Conservation (phyloP, 2,329 filamentous ascomycete species). For the Xylariaceae sp. region DNA sequence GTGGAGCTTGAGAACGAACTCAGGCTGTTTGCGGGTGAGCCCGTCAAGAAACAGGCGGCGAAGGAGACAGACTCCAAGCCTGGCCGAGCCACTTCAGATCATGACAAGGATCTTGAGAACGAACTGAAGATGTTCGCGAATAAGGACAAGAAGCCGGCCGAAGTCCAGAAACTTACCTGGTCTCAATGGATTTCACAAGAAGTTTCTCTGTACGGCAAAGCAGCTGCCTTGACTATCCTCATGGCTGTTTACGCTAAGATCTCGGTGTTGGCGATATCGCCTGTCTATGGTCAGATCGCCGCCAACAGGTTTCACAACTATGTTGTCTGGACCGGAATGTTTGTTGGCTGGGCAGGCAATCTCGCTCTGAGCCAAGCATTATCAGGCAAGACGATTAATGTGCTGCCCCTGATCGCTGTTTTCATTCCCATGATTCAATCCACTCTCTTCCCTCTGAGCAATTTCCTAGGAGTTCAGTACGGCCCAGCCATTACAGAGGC, state of each 20-base stretch:
- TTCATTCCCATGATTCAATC: slow-evolving; percentile 71
- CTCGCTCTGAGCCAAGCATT: slow-evolving; percentile 47
- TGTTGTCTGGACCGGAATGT: slow-evolving; percentile 59
- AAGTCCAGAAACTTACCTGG: slow-evolving; percentile 17
- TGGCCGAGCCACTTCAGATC: slow-evolving; percentile 36
- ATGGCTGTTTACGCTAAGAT: slow-evolving; percentile 62
- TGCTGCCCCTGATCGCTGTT: slow-evolving; percentile 68
- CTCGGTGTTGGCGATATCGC: slow-evolving; percentile 72
- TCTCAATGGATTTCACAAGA: slow-evolving; percentile 36
- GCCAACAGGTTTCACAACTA: slow-evolving; percentile 65
- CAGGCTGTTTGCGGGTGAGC: slow-evolving; percentile 39
- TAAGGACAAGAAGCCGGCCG: too few relatives aligned
- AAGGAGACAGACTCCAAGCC: slow-evolving; percentile 27
- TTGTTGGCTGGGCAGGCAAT: slow-evolving; percentile 68
- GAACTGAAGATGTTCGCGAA: slow-evolving; percentile 48
- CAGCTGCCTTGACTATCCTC: slow-evolving; percentile 46
- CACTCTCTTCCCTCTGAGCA: slow-evolving; percentile 63
- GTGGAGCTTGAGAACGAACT: slow-evolving; percentile 52
- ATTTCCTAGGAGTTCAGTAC: slow-evolving; percentile 57
- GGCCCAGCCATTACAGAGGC: slow-evolving; percentile 73
- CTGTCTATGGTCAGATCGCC: slow-evolving; percentile 83
- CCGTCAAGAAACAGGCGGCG: slow-evolving; percentile 27
- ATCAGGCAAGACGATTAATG: slow-evolving; percentile 43
- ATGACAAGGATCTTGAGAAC: slow-evolving; percentile 48
- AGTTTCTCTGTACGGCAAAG: slow-evolving; percentile 38